Evolutionary conservation across 2,329 filamentous ascomycete genomes (phyloP), one percentile per base, ranked within the genome.

Genomic region (Phialophora tarda): DNA sequence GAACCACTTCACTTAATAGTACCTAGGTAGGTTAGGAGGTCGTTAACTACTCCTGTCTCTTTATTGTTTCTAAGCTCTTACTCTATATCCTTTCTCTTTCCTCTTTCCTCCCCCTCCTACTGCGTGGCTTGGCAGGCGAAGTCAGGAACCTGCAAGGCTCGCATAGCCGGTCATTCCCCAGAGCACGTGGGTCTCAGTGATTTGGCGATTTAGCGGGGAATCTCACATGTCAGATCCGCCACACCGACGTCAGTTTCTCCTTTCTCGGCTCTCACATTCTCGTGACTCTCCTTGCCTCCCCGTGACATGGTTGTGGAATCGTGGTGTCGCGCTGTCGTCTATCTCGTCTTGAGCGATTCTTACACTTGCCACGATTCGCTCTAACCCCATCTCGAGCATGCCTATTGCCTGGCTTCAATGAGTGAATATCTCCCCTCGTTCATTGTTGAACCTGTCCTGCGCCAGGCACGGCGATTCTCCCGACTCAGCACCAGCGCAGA

Each of bases 401-500:
- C 59, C 41, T 44, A 59, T 47, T 34, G 17, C 30, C 41, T 34
- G 55, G 32, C 44, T 66, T 72, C 73, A 76, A 83, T 82, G 80
- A 82, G 76, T 74, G 76, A 77, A 71, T 79, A 79, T 58, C 75
- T 82, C 59, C 75, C 75, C 32, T 80, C 80, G 48, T 76, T 80
- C 64, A 72, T 82, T 56, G 77, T 79, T 66, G 80, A 81, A 71
- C 76, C 79, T 57, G 77, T 79, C 69, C 72, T 81, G 69, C 78
- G 79, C 69, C 77, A 78, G 75, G 77, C 78, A 69, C 76, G 77
- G 67, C 78, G 77, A 66, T 76, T 78, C 66, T 79, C 79, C 66
- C 74, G 68, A 66, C 72, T 72, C 68, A 69, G 64, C 63, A 59
- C 67, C 63, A 69, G 62, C 51, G 69, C 62, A 57, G 67, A 73